These are phyloP conservation scores for Panaeolus cyanescens DNA, from an alignment of 768 basidiomycete species.

Conservation along the genomic window DNA sequence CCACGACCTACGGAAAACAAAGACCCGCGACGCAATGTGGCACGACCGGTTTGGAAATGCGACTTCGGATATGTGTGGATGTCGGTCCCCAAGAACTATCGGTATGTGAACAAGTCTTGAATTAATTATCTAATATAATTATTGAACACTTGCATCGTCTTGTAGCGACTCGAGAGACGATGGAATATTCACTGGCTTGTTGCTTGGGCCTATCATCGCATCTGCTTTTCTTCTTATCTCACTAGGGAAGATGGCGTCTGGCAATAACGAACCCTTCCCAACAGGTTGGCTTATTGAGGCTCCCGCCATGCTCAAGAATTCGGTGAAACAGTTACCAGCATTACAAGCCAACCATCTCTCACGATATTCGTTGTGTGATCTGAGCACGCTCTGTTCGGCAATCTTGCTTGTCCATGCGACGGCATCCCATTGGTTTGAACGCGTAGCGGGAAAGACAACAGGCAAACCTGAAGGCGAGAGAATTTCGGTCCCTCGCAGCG, in stretches of 20 bases:
- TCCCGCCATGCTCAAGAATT: constrained; percentile 55
- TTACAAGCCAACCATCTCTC: constrained; percentile 62
- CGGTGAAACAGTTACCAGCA: constrained; percentile 42
- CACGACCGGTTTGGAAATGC: constrained; percentile 32
- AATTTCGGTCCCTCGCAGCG: constrained; percentile 74
- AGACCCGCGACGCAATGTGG: constrained; percentile 41
- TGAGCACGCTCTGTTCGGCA: constrained; percentile 78
- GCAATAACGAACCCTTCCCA: constrained; percentile 42
- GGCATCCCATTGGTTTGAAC: constrained; percentile 77
- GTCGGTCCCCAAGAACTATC: constrained; percentile 87
- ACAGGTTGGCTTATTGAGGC: constrained; percentile 78
- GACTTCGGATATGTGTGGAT: constrained; percentile 83
- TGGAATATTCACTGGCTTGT: constrained; percentile 79
- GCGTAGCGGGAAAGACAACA: constrained; percentile 39
- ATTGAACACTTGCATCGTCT: constrained; percentile 7
- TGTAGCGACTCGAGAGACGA: constrained; percentile 80
- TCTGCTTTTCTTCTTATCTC: constrained; percentile 59
- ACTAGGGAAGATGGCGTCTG: constrained; percentile 25
- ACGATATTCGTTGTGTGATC: constrained; percentile 75
- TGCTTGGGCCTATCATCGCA: constrained; percentile 83
- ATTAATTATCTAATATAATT: not conserved
- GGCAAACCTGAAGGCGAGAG: constrained; percentile 66
- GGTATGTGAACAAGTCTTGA: constrained; percentile 41
- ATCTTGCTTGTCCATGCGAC: constrained; percentile 79
- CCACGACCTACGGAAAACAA: constrained; percentile 44